Evolutionary conservation across 2,329 filamentous ascomycete genomes (phyloP).

Genomic region (Sporothrix variecibatus): DNA sequence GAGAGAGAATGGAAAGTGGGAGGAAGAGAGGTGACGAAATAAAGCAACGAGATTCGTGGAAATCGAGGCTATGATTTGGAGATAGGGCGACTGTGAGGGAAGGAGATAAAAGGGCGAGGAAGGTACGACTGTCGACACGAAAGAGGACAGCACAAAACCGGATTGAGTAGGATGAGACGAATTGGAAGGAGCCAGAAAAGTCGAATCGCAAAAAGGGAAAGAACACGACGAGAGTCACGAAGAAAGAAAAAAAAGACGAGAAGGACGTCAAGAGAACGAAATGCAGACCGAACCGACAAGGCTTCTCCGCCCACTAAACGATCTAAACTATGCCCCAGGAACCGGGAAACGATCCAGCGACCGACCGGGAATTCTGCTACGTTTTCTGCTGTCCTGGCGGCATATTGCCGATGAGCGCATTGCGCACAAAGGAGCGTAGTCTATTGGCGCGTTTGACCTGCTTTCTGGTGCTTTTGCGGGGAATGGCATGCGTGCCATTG

Average conservation of each 20-base stretch:
- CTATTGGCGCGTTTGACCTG: not conserved
- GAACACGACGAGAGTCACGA: not conserved
- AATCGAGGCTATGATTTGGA: not conserved
- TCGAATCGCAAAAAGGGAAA: not conserved
- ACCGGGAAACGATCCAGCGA: not conserved
- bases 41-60: not conserved
- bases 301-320: not conserved
- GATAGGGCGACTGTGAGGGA: not conserved
- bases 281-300: slow-evolving; percentile 11
- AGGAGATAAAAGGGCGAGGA: not conserved
- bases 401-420: not conserved
- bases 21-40: not conserved
- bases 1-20: not conserved
- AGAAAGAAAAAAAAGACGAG: not conserved
- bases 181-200: not conserved
- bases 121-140: not conserved
- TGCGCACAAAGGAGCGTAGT: slow-evolving; percentile 1
- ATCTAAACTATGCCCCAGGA: slow-evolving; percentile 1
- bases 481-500: slow-evolving; percentile 20
- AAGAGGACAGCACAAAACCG: not conserved
- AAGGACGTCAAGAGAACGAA: slow-evolving; percentile 3
- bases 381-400: not conserved
- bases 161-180: not conserved
- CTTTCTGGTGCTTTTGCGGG: slow-evolving; percentile 18
- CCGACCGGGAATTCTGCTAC: slow-evolving; percentile 7